Evolutionary conservation across 306 rosid species (phyloP).

Genomic region (Pyrus bretschneideri): DNA sequence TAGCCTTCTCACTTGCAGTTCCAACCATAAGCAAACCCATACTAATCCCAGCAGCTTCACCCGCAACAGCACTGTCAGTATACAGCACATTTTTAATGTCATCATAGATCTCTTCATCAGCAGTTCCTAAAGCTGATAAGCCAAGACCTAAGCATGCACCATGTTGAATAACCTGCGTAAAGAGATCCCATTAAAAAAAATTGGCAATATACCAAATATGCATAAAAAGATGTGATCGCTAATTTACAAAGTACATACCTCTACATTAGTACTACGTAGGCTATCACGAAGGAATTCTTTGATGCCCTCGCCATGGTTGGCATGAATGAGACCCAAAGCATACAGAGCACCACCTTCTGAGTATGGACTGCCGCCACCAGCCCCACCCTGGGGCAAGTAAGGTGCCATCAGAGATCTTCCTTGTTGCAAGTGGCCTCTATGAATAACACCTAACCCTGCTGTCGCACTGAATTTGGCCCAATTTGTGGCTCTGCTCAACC

Average conservation of each 20-base stretch:
- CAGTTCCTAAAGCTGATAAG: slow-evolving; percentile 87
- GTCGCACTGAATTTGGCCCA: slow-evolving; percentile 99
- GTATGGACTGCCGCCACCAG: slow-evolving; percentile 91
- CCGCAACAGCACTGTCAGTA: slow-evolving; percentile 95
- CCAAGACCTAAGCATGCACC: slow-evolving; percentile 99
- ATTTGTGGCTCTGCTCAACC: slow-evolving; percentile 96
- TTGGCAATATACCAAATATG: slow-evolving; percentile 2
- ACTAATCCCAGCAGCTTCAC: slow-evolving; percentile 94
- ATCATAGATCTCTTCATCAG: slow-evolving; percentile 84
- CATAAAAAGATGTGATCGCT: neutral
- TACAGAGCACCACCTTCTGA: slow-evolving; percentile 97
- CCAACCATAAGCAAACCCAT: slow-evolving; percentile 99
- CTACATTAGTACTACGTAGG: slow-evolving; percentile 81
- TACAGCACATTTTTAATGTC: slow-evolving; percentile 80
- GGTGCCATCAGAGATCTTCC: slow-evolving; percentile 98
- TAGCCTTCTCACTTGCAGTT: slow-evolving; percentile 90
- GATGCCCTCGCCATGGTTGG: slow-evolving; percentile 94
- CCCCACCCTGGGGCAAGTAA: slow-evolving; percentile 87
- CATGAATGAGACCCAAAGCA: slow-evolving; percentile 96
- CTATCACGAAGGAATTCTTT: slow-evolving; percentile 92
- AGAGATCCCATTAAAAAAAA: neutral
- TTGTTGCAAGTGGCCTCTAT: slow-evolving; percentile 90
- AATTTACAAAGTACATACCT: slow-evolving; percentile 40
- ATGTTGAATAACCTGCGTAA: slow-evolving; percentile 78
- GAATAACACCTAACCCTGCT: slow-evolving; percentile 94